A percentile compares a stretch with the other conserved stretches of the same genome.
Evolutionary conservation across 208 protist species (phyloP).

Genomic region (Crithidia sp.): DNA sequence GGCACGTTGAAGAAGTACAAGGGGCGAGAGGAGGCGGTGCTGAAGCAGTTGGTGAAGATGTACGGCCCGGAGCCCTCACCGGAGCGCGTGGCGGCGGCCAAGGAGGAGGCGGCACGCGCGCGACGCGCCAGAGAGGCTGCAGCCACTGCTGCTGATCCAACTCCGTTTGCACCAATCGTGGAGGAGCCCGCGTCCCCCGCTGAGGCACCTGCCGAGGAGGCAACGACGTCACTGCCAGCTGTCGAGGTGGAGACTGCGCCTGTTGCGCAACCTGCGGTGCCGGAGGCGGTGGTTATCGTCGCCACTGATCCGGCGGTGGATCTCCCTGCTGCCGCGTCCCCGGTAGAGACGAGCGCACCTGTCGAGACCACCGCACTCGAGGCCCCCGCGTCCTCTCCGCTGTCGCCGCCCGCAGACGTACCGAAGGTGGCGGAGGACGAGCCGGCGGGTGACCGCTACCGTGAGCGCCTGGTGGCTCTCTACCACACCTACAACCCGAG

Average conservation of each 20-base stretch:
- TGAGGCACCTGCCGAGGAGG: not conserved
- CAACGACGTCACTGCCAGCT: not conserved
- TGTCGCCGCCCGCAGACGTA: not conserved
- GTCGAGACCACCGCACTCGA: not conserved
- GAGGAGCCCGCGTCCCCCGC: not conserved
- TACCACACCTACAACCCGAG: conserved; percentile 59
- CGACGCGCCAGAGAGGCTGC: not conserved
- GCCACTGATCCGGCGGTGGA: not conserved
- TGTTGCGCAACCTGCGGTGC: too few relatives aligned
- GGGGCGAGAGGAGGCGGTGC: conserved; percentile 62
- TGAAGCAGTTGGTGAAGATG: conserved; percentile 62
- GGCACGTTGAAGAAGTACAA: conserved; percentile 65
- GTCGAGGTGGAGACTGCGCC: too few relatives aligned
- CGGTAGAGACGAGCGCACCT: not conserved
- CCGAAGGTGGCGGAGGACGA: not conserved
- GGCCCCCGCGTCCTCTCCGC: not conserved
- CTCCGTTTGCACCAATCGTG: not conserved
- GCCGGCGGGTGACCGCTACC: conserved; percentile 19
- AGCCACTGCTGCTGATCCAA: not conserved
- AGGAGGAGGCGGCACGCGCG: conserved; percentile 1
- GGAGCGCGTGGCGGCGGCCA: conserved; percentile 11
- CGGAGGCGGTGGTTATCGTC: not conserved
- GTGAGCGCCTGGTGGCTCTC: conserved; percentile 50
- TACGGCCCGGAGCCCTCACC: conserved; percentile 70
- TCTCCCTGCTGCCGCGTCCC: not conserved